Conservation (phyloP, 352 stramenopile species). For the Pythium chondricola region DNA sequence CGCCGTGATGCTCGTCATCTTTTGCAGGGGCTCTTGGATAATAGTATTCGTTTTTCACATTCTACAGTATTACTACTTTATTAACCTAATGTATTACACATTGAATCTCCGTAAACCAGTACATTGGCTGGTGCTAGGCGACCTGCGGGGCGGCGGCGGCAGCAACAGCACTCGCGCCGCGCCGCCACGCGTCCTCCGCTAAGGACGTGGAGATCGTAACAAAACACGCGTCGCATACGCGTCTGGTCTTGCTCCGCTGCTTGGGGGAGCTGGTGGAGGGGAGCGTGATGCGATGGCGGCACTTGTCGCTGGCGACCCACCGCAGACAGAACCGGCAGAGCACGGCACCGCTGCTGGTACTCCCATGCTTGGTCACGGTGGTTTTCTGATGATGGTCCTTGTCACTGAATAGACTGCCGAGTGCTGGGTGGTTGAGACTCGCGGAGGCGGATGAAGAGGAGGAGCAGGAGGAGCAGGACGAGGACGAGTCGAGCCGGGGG, state of each 20-base stretch:
- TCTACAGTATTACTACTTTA: no score
- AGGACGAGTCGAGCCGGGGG: constrained; percentile 1
- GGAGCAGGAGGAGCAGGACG: constrained; percentile 4
- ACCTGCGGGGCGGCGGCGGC: no score
- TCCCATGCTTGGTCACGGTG: neutral
- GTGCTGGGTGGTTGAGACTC: constrained; percentile 1
- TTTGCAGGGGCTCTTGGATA: no score
- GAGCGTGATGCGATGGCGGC: neutral
- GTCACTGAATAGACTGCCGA: neutral
- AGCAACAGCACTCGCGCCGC: no score
- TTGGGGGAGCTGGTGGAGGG: neutral
- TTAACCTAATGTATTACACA: no score
- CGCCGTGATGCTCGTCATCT: no score
- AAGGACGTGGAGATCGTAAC: neutral
- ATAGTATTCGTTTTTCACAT: no score
- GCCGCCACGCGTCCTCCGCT: no score
- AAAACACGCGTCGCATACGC: constrained; percentile 3
- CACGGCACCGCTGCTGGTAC: neutral
- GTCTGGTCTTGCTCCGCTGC: neutral
- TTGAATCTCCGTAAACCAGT: no score
- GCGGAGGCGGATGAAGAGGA: neutral
- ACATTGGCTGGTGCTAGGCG: no score
- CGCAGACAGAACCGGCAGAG: constrained; percentile 2
- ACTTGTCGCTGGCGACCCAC: neutral
- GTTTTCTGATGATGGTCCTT: neutral